Evolutionary conservation across 2,329 filamentous ascomycete species (phyloP).

Genomic region (Seiridium cupressi): DNA sequence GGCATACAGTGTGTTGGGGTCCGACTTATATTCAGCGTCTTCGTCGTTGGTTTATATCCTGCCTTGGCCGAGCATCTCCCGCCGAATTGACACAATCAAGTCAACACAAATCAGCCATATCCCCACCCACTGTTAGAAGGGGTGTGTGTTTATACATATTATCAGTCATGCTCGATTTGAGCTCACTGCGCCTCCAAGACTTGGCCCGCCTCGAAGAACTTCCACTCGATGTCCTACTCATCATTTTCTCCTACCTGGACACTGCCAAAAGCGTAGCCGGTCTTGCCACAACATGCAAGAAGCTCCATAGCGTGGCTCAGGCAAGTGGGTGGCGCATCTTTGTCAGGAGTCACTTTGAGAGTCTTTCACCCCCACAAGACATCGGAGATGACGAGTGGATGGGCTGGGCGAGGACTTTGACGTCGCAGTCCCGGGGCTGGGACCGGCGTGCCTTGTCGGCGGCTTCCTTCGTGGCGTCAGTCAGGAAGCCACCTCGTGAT

Average conservation of each 20-base stretch:
- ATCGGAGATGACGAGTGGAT: slow-evolving; percentile 28
- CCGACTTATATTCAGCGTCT: no score
- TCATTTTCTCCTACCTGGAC: slow-evolving; percentile 45
- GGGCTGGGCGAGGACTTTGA: slow-evolving; percentile 42
- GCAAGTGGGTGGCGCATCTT: slow-evolving; percentile 50
- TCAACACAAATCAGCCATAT: no score
- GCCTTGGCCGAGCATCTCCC: background rate
- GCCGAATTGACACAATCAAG: no score
- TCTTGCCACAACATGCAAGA: slow-evolving; percentile 37
- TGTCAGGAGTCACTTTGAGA: slow-evolving; percentile 42
- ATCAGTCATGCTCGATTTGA: slow-evolving; percentile 10
- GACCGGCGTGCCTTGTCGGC: slow-evolving; percentile 40
- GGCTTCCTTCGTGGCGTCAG: slow-evolving; percentile 19
- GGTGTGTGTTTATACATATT: background rate
- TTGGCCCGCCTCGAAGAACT: slow-evolving; percentile 37
- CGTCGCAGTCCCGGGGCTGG: slow-evolving; percentile 52
- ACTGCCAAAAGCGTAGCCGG: slow-evolving; percentile 46
- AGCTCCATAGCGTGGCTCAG: slow-evolving; percentile 35
- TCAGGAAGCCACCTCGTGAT: slow-evolving; percentile 15
- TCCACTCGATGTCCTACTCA: slow-evolving; percentile 49
- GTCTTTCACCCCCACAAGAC: slow-evolving; percentile 29
- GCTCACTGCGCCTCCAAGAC: slow-evolving; percentile 12
- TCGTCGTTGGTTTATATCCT: background rate
- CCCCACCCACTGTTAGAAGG: no score
- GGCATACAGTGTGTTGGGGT: no score